Conservation (phyloP, 2,329 filamentous ascomycete species). For the Trichoderma breve region DNA sequence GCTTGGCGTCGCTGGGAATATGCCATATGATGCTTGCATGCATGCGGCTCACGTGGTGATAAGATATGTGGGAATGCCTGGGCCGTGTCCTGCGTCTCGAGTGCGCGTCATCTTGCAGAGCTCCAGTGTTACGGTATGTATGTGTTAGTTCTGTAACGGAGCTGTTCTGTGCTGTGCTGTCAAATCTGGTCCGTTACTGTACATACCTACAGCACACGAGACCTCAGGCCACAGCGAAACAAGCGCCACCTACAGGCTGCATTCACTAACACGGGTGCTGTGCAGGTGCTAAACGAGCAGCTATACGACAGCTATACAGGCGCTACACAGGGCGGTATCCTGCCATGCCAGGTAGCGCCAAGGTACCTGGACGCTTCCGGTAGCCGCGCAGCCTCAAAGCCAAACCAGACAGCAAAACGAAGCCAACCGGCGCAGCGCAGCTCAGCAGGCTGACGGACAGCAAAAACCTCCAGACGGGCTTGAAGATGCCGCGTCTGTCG, state of each 20-base stretch:
- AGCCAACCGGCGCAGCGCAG: neutral
- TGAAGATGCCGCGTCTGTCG: slow-evolving; percentile 19
- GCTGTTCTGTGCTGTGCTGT: neutral
- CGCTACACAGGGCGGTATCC: neutral
- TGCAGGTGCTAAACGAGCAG: neutral
- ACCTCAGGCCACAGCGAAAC: neutral
- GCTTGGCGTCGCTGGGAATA: neutral
- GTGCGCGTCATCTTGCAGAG: neutral
- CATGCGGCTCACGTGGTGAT: slow-evolving; percentile 20
- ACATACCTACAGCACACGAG: neutral
- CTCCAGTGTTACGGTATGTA: neutral
- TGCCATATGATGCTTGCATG: slow-evolving; percentile 12
- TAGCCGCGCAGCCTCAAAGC: slow-evolving; percentile 15
- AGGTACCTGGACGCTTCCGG: slow-evolving; percentile 8
- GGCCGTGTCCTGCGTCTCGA: neutral
- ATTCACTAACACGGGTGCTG: neutral
- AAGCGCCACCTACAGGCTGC: neutral
- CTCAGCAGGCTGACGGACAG: neutral
- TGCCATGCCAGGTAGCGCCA: neutral
- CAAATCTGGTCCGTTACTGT: neutral
- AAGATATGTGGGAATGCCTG: slow-evolving; percentile 1
- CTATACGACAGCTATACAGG: neutral
- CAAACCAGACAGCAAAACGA: neutral
- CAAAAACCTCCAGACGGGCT: neutral
- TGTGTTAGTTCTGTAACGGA: neutral